phyloP scores from a whole-genome alignment of 768 basidiomycete species.

The Chalciporus piperatus region DNA sequence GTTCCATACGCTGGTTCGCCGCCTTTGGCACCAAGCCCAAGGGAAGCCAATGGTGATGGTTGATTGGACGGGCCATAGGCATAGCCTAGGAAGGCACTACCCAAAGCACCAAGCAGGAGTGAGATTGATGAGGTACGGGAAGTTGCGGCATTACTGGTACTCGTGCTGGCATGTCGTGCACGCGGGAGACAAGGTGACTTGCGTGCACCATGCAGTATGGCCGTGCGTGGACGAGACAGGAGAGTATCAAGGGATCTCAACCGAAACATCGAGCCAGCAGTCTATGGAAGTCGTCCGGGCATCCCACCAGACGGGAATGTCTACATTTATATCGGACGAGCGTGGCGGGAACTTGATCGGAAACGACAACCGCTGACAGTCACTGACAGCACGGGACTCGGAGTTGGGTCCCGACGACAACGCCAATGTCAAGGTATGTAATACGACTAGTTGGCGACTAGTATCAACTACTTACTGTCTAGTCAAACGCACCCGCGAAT shows the following conservation, averaged over 20 bases:
- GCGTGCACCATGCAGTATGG: background rate
- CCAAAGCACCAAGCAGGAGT: constrained; percentile 16
- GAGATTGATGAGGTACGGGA: constrained; percentile 4
- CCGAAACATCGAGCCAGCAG: constrained; percentile 10
- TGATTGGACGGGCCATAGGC: constrained; percentile 15
- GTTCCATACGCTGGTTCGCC: constrained; percentile 44
- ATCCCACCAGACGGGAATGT: too few species aligned
- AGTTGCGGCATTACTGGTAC: background rate
- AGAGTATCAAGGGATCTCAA: constrained; percentile 5
- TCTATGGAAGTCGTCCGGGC: background rate
- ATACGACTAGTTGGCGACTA: too few species aligned
- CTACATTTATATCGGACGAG: background rate
- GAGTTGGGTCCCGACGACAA: too few species aligned
- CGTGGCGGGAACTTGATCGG: too few species aligned
- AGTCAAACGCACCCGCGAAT: too few species aligned
- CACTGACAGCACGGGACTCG: too few species aligned
- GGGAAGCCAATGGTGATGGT: constrained; percentile 3
- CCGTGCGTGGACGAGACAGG: background rate
- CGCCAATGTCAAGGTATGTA: too few species aligned
- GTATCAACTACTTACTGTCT: too few species aligned
- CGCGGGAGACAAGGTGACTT: background rate
- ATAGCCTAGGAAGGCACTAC: constrained; percentile 20
- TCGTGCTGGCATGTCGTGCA: constrained; percentile 11
- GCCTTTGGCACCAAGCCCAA: constrained; percentile 6
- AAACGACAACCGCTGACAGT: too few species aligned